Base-by-base conservation (phyloP, 306 rosid species). In the Ormosia emarginata region DNA sequence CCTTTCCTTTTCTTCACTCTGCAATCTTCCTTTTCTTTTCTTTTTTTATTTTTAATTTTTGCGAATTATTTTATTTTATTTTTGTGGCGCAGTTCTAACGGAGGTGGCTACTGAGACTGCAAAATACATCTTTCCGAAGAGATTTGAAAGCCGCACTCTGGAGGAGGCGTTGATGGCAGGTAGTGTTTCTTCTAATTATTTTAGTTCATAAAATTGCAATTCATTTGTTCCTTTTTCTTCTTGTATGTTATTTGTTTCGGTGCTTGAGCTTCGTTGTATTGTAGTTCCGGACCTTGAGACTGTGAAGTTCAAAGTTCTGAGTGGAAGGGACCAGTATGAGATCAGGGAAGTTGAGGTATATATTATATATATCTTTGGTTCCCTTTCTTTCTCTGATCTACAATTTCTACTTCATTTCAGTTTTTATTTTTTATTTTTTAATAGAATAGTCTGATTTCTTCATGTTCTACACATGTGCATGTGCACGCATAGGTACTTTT, bases 241-340 rank as follows among this genome's bases (percentile, higher is more conserved):
- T 36, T 37, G 34, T 43, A 44, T 55, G 0, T 69, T 83, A 49
- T 57, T 46, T 68, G 40, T 46, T 40, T 79, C 15, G 78, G 52
- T 50, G 68, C 4, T 68, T 69, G 82, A 39, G 69, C 12, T 75
- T 85, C 70, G 62, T 47, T 85, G 78, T 71, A 92, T 53, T 85
- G 78, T 74, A 93, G 98, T 93, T 88, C 99, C 99, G 63, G 97
- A 95, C 81, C 90, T 95, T 41, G 98, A 95, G 85, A 87, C 97
- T 0, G 81, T 86, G 82, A 86, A 92, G 58, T 95, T 92, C 86
- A 90, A 88, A 83, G 92, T 93, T 80, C 85, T 95, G 70, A 39
- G 90, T 66, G 85, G 81, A 83, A 85, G 65, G 50, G 90, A 90
- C 62, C 87, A 47, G 81, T 95, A 93, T 79, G 99, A 93, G 85